Evolutionary conservation across 2,329 filamentous ascomycete species (phyloP).

Genomic region (Hymenoscyphus repandus): DNA sequence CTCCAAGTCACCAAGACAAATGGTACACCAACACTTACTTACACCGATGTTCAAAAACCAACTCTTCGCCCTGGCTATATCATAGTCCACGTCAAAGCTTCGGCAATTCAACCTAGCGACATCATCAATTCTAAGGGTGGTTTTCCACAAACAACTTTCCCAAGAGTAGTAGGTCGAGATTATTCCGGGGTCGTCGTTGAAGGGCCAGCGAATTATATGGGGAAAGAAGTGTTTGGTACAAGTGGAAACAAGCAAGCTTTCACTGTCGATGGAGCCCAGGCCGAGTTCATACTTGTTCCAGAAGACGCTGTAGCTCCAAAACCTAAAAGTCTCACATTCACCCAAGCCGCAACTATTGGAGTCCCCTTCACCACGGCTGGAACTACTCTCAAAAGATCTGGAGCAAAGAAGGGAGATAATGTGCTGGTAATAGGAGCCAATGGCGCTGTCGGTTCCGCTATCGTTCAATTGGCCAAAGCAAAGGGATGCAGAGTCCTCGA

Average conservation of each 20-base stretch:
- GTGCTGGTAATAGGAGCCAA: constrained; percentile 23
- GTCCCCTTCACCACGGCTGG: constrained; percentile 25
- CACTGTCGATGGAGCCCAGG: constrained; percentile 21
- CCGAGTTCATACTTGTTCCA: constrained; percentile 21
- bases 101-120: constrained; percentile 26
- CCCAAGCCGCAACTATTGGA: constrained; percentile 21
- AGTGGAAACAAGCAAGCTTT: constrained; percentile 21
- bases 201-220: constrained; percentile 8
- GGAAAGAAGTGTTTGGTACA: constrained; percentile 23
- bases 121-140: constrained; percentile 20
- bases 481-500: constrained; percentile 18
- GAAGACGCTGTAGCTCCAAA: constrained; percentile 18
- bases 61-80: constrained; percentile 13
- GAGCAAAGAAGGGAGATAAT: constrained; percentile 12
- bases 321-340: constrained; percentile 16
- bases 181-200: constrained; percentile 20
- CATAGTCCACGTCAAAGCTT: constrained; percentile 22
- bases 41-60: constrained; percentile 17
- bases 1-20: constrained; percentile 15
- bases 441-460: constrained; percentile 23
- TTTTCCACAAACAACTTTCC: constrained; percentile 22
- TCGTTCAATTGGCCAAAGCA: constrained; percentile 19
- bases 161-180: constrained; percentile 24
- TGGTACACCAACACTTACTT: constrained; percentile 10
- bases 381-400: constrained; percentile 12